Percentiles rank a stretch among this genome's conserved stretches.
phyloP scores from a whole-genome alignment of 345 rosid species.

The Populus pruinosa region DNA sequence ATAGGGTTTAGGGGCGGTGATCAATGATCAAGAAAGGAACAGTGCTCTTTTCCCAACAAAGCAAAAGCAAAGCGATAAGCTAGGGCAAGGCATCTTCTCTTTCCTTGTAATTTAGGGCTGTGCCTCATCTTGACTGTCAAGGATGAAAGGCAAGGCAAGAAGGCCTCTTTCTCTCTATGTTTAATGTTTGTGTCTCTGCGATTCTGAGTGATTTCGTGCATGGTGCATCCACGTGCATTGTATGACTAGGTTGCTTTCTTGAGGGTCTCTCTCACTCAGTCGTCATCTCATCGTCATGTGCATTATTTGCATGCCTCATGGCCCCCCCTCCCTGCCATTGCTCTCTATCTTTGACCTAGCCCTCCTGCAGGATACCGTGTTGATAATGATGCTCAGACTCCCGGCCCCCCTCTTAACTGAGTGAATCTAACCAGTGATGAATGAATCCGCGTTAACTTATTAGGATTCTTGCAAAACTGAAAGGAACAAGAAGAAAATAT shows the following conservation, averaged over 20 bases:
- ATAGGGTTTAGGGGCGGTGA: not conserved
- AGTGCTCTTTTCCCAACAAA: slow-evolving; percentile 19
- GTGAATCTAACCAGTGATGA: no score
- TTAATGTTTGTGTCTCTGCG: not conserved
- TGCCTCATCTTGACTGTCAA: not conserved
- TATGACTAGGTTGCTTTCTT: slow-evolving; percentile 13
- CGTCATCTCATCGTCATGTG: slow-evolving; percentile 9
- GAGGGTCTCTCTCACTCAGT: slow-evolving; percentile 1
- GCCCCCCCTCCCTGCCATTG: no score
- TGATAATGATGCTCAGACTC: not conserved
- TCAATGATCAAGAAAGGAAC: slow-evolving; percentile 8
- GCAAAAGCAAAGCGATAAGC: not conserved
- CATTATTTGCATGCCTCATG: not conserved
- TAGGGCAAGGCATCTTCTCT: slow-evolving; percentile 1
- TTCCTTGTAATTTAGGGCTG: not conserved
- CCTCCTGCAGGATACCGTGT: not conserved
- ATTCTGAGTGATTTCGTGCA: not conserved
- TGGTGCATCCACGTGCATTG: slow-evolving; percentile 28
- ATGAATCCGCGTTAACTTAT: no score
- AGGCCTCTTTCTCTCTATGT: not conserved
- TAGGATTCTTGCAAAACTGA: no score
- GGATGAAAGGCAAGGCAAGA: not conserved
- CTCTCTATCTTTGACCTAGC: no score
- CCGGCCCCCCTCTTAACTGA: no score
- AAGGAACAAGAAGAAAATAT: no score